Evolutionary conservation across 2,329 filamentous ascomycete genomes (phyloP).

Genomic region (Pyrenochaeta sp.): DNA sequence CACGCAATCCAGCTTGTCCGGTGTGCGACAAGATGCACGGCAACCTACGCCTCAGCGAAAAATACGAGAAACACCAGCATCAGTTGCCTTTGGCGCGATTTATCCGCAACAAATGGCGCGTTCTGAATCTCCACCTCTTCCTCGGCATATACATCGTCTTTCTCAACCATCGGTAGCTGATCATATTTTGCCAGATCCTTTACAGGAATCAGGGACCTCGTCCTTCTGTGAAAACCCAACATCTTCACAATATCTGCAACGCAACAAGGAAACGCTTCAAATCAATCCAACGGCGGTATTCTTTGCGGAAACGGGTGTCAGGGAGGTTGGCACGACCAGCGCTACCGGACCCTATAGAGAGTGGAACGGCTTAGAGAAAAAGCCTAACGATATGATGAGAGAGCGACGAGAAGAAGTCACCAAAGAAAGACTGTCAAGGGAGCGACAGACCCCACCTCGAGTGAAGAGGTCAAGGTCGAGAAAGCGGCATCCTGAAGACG

Average conservation of each 20-base stretch:
- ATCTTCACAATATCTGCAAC: constrained; percentile 37
- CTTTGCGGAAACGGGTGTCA: constrained; percentile 11
- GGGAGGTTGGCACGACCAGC: constrained; percentile 36
- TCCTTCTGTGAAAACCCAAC: constrained; percentile 55
- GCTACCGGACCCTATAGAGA: constrained; percentile 36
- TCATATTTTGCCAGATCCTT: constrained; percentile 54
- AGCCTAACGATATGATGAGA: constrained; percentile 37
- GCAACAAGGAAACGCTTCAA: constrained; percentile 9
- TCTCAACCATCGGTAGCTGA: constrained; percentile 43
- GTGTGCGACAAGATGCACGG: background rate
- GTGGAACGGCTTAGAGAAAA: constrained; percentile 38
- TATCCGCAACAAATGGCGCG: constrained; percentile 23
- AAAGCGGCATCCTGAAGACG: constrained; percentile 23
- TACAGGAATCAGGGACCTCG: constrained; percentile 54
- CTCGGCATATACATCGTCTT: constrained; percentile 33
- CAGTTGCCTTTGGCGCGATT: constrained; percentile 46
- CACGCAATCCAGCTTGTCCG: background rate
- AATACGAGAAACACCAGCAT: constrained; percentile 57
- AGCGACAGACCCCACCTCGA: constrained; percentile 42
- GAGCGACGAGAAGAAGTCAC: constrained; percentile 43
- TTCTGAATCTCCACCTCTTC: constrained; percentile 39
- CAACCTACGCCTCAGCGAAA: constrained; percentile 56
- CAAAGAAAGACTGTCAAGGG: constrained; percentile 33
- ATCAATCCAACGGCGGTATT: constrained; percentile 20
- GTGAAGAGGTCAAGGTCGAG: constrained; percentile 25